Evolutionary conservation across 305 asterid genomes (phyloP).

Genomic region (Rubia balearica): DNA sequence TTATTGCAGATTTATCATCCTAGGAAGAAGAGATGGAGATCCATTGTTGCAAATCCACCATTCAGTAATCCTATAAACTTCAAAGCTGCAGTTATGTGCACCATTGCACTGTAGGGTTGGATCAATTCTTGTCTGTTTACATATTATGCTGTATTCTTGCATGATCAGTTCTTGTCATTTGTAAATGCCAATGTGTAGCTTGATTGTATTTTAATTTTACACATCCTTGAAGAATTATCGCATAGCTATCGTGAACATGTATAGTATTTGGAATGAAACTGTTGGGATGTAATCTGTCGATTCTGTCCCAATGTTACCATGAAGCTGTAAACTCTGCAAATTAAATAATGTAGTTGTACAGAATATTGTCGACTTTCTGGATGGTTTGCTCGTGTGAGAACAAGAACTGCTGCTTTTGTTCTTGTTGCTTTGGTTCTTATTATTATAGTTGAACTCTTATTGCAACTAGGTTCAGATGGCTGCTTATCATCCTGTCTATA

Average conservation of each 20-base stretch:
- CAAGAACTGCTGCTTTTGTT: background rate
- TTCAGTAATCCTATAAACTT: constrained; percentile 50
- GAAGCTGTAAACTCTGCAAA: background rate
- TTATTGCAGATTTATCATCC: constrained; percentile 73
- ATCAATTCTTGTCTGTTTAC: constrained; percentile 7
- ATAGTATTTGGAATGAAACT: background rate
- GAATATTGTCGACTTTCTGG: background rate
- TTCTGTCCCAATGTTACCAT: background rate
- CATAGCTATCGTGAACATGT: background rate
- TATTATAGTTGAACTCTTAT: background rate
- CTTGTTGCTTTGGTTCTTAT: background rate
- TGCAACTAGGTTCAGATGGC: background rate
- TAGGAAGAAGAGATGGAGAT: constrained; percentile 57
- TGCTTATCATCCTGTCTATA: background rate
- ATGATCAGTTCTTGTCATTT: constrained; percentile 12
- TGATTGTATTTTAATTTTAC: constrained; percentile 3
- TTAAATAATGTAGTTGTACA: background rate
- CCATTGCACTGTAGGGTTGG: constrained; percentile 48
- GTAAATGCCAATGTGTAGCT: constrained; percentile 13
- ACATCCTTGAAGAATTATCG: background rate
- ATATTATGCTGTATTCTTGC: background rate
- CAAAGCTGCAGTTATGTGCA: constrained; percentile 63
- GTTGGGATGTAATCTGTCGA: background rate
- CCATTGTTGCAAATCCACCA: constrained; percentile 52
- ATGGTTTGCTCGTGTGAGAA: background rate